Percentiles rank a stretch among this genome's conserved stretches.
Evolutionary conservation across 495 filamentous ascomycete genomes (phyloP).

Genomic region (Cryomyces antarcticus): DNA sequence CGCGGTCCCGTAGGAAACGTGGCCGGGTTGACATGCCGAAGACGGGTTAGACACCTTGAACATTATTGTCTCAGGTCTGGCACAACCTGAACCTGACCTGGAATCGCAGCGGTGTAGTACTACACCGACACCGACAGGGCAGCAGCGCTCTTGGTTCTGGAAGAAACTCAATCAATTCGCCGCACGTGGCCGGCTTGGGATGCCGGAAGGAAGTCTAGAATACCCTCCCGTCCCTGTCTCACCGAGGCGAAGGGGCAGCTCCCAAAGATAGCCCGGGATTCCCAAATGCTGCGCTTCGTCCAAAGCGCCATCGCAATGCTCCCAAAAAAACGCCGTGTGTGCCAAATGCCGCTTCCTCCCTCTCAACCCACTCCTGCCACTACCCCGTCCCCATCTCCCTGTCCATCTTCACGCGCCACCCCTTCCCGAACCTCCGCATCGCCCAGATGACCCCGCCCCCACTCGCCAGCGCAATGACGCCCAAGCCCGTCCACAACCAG

Average conservation of each 20-base stretch:
- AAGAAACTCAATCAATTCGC: no score
- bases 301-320: neutral
- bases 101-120: no score
- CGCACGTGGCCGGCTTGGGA: no score
- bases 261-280: neutral
- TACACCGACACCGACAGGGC: no score
- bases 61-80: no score
- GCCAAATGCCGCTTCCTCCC: neutral
- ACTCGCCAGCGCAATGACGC: constrained; percentile 35
- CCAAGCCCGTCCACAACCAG: constrained; percentile 72
- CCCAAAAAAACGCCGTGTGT: neutral
- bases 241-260: neutral
- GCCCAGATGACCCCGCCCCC: constrained; percentile 33
- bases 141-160: no score
- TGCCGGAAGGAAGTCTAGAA: neutral
- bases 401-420: constrained; percentile 55
- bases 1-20: no score
- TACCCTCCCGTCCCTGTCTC: neutral
- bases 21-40: no score
- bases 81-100: no score
- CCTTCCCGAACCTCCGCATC: constrained; percentile 42
- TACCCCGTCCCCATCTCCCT: constrained; percentile 14
- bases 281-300: neutral
- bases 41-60: no score
- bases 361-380: no score